phyloP scores from a whole-genome alignment of 306 rosid genomes.

The Rosa multiflora region DNA sequence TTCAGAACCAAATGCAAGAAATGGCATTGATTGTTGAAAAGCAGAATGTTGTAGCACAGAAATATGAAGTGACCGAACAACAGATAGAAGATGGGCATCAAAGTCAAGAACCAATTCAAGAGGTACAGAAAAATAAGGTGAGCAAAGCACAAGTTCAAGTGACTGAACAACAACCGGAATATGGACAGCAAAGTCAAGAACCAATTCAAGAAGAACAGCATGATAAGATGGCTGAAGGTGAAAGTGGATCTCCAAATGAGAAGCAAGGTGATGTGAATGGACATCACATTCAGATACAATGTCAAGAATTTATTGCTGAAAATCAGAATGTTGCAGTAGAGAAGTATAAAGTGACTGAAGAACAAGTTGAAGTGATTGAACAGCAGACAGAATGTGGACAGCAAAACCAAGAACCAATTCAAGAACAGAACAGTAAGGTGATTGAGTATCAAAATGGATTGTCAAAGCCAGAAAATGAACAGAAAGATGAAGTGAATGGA shows the following conservation, averaged over 20 bases:
- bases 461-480: not conserved
- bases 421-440: not conserved
- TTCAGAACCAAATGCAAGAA: not conserved
- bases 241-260: not conserved
- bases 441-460: constrained; percentile 12
- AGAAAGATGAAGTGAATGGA: not conserved
- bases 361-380: not conserved
- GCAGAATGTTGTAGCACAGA: too few species aligned
- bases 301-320: not conserved
- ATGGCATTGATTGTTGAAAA: not conserved
- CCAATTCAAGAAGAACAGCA: not conserved
- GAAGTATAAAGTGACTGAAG: not conserved
- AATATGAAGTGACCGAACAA: too few species aligned
- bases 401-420: not conserved
- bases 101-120: too few species aligned
- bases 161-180: too few species aligned
- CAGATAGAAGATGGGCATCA: too few species aligned
- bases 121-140: too few species aligned
- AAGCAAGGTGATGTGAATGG: not conserved
- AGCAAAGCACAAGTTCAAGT: too few species aligned
- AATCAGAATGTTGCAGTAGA: not conserved
- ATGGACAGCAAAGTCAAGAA: too few species aligned
- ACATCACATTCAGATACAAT: not conserved
- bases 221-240: constrained; percentile 6
- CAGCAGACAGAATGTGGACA: not conserved